Evolutionary conservation across 495 filamentous ascomycete species (phyloP), one percentile per base, ranked within the genome.

Genomic region (Podospora anserina): DNA sequence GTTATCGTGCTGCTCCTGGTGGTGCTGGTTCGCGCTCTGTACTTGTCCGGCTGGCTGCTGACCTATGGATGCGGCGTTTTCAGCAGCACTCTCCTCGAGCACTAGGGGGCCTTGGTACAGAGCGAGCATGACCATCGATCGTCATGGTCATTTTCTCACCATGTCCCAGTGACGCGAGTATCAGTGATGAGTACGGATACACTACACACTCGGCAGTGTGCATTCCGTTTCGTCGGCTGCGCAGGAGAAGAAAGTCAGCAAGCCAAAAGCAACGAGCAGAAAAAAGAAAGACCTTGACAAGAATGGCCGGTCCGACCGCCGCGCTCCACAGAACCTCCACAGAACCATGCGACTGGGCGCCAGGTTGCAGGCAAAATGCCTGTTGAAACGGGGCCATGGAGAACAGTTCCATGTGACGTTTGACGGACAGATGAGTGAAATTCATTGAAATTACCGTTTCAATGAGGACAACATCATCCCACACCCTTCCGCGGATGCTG

Each of bases 151-250:
- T 49, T 23, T 23, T 23, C 23, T 23, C 23, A 23, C 23, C 23
- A 23, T 23, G 23, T 23, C 23, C 23, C 23, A 23, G 39, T 49
- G 39, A 49, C 39, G 39, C 39, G 39, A 49, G 39, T 49, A 32
- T 32, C 30, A 32, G 30, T 32, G 30, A 32, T 32, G 30, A 32
- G 30, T 4, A 23, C 23, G 23, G 23, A 23, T 23, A 23, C 23
- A 23, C 23, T 2, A 23, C 23, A 18, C 4, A 18, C 55, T 58
- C 55, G 55, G 55, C 55, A 58, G 55, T 58, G 55, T 58, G 55
- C 55, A 58, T 58, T 58, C 55, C n/a, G 55, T 58, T 58, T 58
- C 55, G 55, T 58, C 55, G 55, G 55, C 55, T 58, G 55, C 55
- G 55, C 55, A 58, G 23, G n/a, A 58, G 55, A 26, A 2, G 23